phyloP scores from a whole-genome alignment of 768 basidiomycete species.

The Tulasnella sp. region DNA sequence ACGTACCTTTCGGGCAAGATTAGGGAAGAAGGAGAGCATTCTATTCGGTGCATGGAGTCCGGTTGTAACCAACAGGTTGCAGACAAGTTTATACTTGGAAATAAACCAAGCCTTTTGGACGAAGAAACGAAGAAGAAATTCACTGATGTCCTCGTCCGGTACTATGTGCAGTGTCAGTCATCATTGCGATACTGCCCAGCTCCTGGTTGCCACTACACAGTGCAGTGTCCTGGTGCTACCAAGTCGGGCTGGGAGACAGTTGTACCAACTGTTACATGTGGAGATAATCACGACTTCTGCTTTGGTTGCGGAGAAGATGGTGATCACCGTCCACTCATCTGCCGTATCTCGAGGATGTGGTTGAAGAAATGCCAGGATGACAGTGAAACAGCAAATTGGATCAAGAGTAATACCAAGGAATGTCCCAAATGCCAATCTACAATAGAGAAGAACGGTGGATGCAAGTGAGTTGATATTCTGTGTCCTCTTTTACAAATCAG shows the following conservation, averaged over 20 bases:
- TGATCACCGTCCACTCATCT: constrained; percentile 88
- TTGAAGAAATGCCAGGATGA: constrained; percentile 95
- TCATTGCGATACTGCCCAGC: constrained; percentile 91
- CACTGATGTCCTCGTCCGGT: constrained; percentile 67
- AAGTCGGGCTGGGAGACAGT: constrained; percentile 59
- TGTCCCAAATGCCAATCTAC: constrained; percentile 92
- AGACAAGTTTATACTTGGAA: constrained; percentile 41
- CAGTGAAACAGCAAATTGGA: constrained; percentile 98
- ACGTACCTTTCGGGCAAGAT: constrained; percentile 72
- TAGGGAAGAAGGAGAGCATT: constrained; percentile 62
- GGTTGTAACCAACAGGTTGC: constrained; percentile 52
- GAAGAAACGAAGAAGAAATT: constrained; percentile 23
- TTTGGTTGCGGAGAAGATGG: constrained; percentile 84
- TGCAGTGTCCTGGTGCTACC: constrained; percentile 72
- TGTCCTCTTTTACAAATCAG: too few relatives aligned
- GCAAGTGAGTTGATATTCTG: constrained; percentile 63
- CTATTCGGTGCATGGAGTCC: constrained; percentile 70
- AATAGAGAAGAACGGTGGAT: constrained; percentile 99
- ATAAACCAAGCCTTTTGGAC: not conserved
- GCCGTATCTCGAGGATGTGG: constrained; percentile 83
- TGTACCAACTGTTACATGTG: constrained; percentile 84
- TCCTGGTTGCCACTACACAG: constrained; percentile 87
- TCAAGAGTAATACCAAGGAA: constrained; percentile 99
- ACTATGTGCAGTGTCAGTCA: constrained; percentile 76
- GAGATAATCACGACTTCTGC: constrained; percentile 65